These are phyloP conservation scores for Corymbia calophylla DNA, from an alignment of 441 rosid species.

Conservation along the genomic window DNA sequence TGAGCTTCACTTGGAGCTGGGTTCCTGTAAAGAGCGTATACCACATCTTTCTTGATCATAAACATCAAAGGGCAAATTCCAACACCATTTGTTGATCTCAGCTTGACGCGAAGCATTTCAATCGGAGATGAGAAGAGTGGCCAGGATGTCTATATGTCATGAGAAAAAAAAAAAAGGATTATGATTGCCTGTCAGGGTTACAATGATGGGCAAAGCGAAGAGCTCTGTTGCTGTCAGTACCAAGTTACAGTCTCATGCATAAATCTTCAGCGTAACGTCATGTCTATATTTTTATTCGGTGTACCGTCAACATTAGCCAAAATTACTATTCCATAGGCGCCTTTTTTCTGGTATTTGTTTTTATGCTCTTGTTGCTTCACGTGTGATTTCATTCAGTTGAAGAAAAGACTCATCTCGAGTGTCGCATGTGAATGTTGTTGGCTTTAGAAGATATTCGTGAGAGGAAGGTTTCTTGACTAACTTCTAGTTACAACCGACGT, in stretches of 20 bases:
- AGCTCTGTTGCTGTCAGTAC: background rate
- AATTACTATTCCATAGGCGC: background rate
- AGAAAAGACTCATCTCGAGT: background rate
- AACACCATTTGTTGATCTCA: background rate
- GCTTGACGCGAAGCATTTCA: background rate
- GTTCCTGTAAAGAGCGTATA: background rate
- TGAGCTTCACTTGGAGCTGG: background rate
- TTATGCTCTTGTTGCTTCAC: background rate
- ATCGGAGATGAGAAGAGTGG: background rate
- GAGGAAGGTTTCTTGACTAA: background rate
- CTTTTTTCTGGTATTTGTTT: background rate
- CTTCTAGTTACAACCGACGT: background rate
- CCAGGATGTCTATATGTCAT: background rate
- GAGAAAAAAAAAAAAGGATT: background rate
- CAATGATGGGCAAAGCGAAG: background rate
- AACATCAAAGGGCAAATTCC: background rate
- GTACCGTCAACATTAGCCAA: background rate
- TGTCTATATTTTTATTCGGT: background rate
- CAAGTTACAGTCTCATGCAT: background rate
- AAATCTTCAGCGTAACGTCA: background rate
- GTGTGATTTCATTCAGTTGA: background rate
- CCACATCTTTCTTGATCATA: background rate
- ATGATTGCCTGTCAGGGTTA: background rate
- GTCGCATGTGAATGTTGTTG: background rate
- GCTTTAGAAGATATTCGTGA: background rate